Conservation (phyloP, 2,329 filamentous ascomycete species). For the Ceratocystis cacaofunesta region DNA sequence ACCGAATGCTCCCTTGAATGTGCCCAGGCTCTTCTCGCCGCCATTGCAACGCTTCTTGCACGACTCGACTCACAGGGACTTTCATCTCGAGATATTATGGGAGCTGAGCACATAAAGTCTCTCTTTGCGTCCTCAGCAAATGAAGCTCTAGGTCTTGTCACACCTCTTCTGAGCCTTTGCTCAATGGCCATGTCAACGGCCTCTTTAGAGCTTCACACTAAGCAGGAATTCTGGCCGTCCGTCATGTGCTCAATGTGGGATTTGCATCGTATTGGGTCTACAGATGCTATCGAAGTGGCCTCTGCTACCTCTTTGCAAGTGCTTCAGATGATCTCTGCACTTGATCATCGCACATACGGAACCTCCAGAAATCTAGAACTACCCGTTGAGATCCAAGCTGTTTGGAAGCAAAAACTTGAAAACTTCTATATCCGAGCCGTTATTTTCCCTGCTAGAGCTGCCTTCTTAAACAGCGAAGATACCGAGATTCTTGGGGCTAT, state of each 20-base stretch:
- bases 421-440: slow-evolving; percentile 37
- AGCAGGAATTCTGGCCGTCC: slow-evolving; percentile 33
- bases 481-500: slow-evolving; percentile 30
- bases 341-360: slow-evolving; percentile 12
- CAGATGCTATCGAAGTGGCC: slow-evolving; percentile 36
- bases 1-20: slow-evolving; percentile 31
- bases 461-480: slow-evolving; percentile 31
- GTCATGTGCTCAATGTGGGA: slow-evolving; percentile 36
- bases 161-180: slow-evolving; percentile 34
- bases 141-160: slow-evolving; percentile 33
- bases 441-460: slow-evolving; percentile 35
- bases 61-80: slow-evolving; percentile 28
- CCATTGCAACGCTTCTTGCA: slow-evolving; percentile 32
- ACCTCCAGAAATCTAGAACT: slow-evolving; percentile 5
- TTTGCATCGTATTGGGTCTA: slow-evolving; percentile 35
- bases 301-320: slow-evolving; percentile 30
- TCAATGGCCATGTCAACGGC: slow-evolving; percentile 25
- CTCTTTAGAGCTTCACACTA: slow-evolving; percentile 24
- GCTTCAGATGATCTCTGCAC: slow-evolving; percentile 22
- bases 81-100: slow-evolving; percentile 34
- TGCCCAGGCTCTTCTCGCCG: slow-evolving; percentile 33
- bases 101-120: slow-evolving; percentile 43
- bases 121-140: slow-evolving; percentile 36
- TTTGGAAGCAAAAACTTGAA: slow-evolving; percentile 34
- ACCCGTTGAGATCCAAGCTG: background rate